Conservation (phyloP, 2,329 filamentous ascomycete species). For the Fusarium sambucinum region DNA sequence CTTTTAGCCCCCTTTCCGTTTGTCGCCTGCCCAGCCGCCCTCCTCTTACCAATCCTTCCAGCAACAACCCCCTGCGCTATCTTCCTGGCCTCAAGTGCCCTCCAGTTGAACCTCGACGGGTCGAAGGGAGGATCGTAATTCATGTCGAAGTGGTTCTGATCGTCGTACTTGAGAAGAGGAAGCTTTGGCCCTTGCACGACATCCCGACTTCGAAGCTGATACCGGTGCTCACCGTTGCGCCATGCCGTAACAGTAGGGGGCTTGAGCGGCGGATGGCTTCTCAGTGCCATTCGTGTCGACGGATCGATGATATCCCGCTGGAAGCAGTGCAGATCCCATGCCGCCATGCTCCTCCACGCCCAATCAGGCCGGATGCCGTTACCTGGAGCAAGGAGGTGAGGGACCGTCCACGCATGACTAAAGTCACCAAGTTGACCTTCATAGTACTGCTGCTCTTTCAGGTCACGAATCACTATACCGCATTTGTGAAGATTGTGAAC, state of each 20-base stretch:
- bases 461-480: conserved; percentile 23
- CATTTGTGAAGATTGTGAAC: conserved; percentile 14
- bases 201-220: background rate
- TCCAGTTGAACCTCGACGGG: conserved; percentile 23
- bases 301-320: background rate
- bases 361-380: background rate
- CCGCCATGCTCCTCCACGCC: conserved; percentile 26
- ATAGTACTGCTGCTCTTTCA: conserved; percentile 14
- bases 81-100: background rate
- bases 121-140: conserved; percentile 7
- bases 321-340: conserved; percentile 24
- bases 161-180: background rate
- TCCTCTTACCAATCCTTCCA: conserved; percentile 1
- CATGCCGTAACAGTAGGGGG: background rate
- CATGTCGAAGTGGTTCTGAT: fast-evolving
- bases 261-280: background rate
- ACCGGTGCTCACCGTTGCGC: background rate
- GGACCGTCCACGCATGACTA: conserved; percentile 25
- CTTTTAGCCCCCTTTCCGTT: background rate
- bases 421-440: conserved; percentile 13
- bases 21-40: background rate
- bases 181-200: background rate
- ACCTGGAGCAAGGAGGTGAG: conserved; percentile 1
- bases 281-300: fast-evolving
- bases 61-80: background rate